Evolutionary conservation across 2,329 filamentous ascomycete genomes (phyloP), one percentile per base, ranked within the genome.

Genomic region (Arachnomyces sp.): DNA sequence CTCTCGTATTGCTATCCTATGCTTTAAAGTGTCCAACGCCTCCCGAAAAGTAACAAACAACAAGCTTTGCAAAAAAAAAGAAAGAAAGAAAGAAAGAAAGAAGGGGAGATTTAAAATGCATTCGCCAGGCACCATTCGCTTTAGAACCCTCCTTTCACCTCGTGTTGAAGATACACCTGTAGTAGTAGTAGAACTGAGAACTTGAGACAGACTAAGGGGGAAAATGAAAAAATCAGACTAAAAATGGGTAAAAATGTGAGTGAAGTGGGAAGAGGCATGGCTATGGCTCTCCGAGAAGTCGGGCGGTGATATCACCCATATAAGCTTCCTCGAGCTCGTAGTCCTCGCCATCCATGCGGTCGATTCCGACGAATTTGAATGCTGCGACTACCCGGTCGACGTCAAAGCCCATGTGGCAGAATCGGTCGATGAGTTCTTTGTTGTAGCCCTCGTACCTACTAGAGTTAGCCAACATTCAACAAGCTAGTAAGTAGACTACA

Each of bases 361-460:
- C 84, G 49, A 94, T 89, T 4, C 85, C 84, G 6, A 92, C 81
- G 45, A 76, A 84, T 38, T 82, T 73, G 55, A 95, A 94, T 0
- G 87, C 85, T 7, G 82, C 76, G 0, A 95, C 87, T 1, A 96
- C 87, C n/a, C 76, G 73, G 36, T 89, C 84, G 2, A 94, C 75
- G 42, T 87, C 81, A 53, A 96, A 96, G 8, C 90, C 90, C 90
- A 96, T 96, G 52, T 71, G 76, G 12, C 84, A 79, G 52, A 96
- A 96, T 3, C 82, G 76, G 54, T 92, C 80, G 48, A 96, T 77
- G 31, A 95, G 72, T 25, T 82, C 75, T 55, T 81, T 83, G 64
- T 88, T 89, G 64, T 94, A 96, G 2, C 92, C 90, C 48, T 82
- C 76, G 57, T 94, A 95, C 46, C 84, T 90, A 50, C 44, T 16